Base-by-base conservation (phyloP, 2,329 filamentous ascomycete species). In the Pseudomassariella vexata region DNA sequence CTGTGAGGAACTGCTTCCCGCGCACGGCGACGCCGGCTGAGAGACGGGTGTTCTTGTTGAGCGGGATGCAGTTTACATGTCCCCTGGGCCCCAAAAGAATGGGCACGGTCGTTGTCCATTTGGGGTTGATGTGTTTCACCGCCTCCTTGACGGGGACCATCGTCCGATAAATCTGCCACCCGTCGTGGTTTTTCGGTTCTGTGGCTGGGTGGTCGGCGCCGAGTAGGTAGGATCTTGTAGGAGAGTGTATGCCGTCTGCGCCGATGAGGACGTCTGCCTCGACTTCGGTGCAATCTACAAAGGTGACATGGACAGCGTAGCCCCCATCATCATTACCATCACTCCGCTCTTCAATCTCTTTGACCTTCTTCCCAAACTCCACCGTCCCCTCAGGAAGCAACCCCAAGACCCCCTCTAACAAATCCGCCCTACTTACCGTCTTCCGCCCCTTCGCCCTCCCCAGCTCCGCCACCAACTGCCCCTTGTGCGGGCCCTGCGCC, bases 231-330 rank as follows among this genome's bases (percentile, higher is more conserved):
- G 32, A 27, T 7, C 57, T 46, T 9, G 51, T 50, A 3, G 41
- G 16, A 35, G 51, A 55, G 37, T 57, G 57, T 11, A 61, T 48
- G 9, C 57, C 56, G 30, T 61, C 57, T 7, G 54, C 55, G 3
- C 52, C 53, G 6, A 60, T 39, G n/a, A 61, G 42, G 19, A 51
- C 53, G 35, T 59, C 55, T 6, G 38, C 52, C 6, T 34, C 22
- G 12, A 35, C 41, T 5, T 32, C 17, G 22, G 52, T 49, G 15
- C 43, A 41, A 32, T 57, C 53, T 26, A 41, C 29, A 33, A 60
- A 46, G 9, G 28, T 29, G 12, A 57, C 41, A 19, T 20, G 21
- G 25, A 53, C 30, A 10, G 20, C 12, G 8, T 24, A 30, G 8
- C 35, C 30, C 3, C 26, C 25, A 11, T 17, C 26, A 11, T 8